Evolutionary conservation across 2,329 filamentous ascomycete genomes (phyloP).

Genomic region (Thielaviopsis populi): DNA sequence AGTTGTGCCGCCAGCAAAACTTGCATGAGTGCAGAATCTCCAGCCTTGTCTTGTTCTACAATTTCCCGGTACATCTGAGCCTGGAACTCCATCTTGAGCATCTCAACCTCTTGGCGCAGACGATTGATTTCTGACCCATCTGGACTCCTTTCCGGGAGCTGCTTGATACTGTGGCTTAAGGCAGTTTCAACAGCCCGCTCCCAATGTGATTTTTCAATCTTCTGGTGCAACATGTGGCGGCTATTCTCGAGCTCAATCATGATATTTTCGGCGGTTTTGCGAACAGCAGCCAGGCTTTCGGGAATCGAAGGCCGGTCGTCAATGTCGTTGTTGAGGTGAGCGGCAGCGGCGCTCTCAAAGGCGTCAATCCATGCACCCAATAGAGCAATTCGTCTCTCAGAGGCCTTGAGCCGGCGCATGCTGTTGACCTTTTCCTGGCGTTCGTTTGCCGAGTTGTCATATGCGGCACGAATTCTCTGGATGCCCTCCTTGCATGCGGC

Average conservation of each 20-base stretch:
- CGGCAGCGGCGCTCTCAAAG: conserved; percentile 70
- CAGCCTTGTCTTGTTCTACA: conserved; percentile 67
- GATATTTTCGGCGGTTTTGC: conserved; percentile 79
- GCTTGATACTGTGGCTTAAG: conserved; percentile 66
- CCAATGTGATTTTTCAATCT: conserved; percentile 68
- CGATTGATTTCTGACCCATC: conserved; percentile 35
- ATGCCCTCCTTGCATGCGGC: conserved; percentile 61
- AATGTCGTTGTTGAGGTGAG: conserved; percentile 34
- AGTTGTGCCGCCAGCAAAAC: conserved; percentile 80
- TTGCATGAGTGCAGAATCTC: conserved; percentile 65
- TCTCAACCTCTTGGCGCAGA: conserved; percentile 66
- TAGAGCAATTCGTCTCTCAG: conserved; percentile 71
- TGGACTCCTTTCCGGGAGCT: conserved; percentile 55
- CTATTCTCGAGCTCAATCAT: conserved; percentile 79
- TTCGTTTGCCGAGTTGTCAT: conserved; percentile 63
- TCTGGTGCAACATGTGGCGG: conserved; percentile 78
- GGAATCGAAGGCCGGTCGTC: conserved; percentile 34
- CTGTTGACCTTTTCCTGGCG: conserved; percentile 62
- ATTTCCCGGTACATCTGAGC: conserved; percentile 65
- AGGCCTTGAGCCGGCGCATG: conserved; percentile 68
- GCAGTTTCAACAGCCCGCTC: conserved; percentile 77
- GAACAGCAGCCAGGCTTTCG: conserved; percentile 54
- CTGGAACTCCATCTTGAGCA: conserved; percentile 70
- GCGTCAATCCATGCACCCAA: conserved; percentile 88
- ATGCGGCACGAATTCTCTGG: conserved; percentile 63